Evolutionary conservation across 2,329 filamentous ascomycete genomes (phyloP).

Genomic region (Emergomyces orientalis): DNA sequence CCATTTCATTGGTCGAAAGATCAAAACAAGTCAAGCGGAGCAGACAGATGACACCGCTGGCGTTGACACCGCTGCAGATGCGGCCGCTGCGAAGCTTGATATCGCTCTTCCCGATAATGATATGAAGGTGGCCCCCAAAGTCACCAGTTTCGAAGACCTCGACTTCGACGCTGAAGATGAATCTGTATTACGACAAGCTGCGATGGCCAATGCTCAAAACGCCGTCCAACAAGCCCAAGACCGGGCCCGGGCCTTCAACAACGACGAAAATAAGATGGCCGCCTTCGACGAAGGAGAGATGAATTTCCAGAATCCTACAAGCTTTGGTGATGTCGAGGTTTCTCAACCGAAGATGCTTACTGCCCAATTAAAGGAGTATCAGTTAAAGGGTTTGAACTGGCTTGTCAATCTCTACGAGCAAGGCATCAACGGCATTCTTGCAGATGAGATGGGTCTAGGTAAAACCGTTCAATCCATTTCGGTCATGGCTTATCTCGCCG

Average conservation of each 20-base stretch:
- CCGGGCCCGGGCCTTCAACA: constrained; percentile 88
- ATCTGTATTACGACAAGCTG: constrained; percentile 65
- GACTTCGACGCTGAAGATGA: constrained; percentile 96
- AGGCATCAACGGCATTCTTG: constrained; percentile 97
- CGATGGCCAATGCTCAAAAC: constrained; percentile 91
- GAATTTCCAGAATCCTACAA: constrained; percentile 98
- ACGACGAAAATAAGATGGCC: constrained; percentile 53
- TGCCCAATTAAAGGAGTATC: constrained; percentile 94
- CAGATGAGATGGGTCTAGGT: constrained; percentile 98
- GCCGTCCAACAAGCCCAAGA: constrained; percentile 91
- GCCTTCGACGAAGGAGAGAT: constrained; percentile 91
- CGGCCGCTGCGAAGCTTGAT: constrained; percentile 41
- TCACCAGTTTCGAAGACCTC: constrained; percentile 88
- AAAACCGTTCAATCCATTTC: constrained; percentile 99
- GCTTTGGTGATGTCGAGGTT: constrained; percentile 86
- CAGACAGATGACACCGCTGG: constrained; percentile 62
- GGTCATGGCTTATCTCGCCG: constrained; percentile 96
- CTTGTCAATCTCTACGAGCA: constrained; percentile 98
- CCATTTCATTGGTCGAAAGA: constrained; percentile 98
- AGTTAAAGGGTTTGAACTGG: constrained; percentile 98
- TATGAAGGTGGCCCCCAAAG: constrained; percentile 52
- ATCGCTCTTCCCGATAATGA: constrained; percentile 37
- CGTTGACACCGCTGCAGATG: constrained; percentile 34
- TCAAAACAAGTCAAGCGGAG: constrained; percentile 94
- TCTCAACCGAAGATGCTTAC: constrained; percentile 89